Base-by-base conservation (phyloP, 2,329 filamentous ascomycete genomes). In the Blastomyces parvus region DNA sequence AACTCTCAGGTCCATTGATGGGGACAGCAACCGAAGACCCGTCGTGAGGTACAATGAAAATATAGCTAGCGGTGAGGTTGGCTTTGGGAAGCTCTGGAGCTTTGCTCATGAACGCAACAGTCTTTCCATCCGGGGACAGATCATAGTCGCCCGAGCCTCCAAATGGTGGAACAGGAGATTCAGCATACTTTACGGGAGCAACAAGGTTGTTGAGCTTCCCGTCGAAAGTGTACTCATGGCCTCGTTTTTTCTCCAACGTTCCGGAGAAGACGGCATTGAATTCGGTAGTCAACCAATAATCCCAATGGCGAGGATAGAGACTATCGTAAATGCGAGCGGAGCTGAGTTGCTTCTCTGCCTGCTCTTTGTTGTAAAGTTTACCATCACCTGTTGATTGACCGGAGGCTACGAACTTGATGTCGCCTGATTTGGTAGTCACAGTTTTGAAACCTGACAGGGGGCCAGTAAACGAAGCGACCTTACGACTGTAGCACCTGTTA, bases 231-330 rank as follows among this genome's bases (percentile, higher is more conserved):
- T 73, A 73, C 64, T 74, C 17, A 74, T 67, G 33, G 69, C 44
- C 58, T 64, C 64, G 67, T 22, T 69, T 72, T 60, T 71, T 75
- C 61, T 71, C 78, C 58, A 94, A 73, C 5, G 83, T 82, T 40
- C 86, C 86, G 38, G 90, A 89, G 81, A 88, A 94, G 36, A 96
- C 81, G 2, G 88, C 83, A 69, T 86, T 88, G 65, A 83, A 85
- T 69, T 89, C 86, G 56, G 86, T 82, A 0, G 83, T 85, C 33
- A 86, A 79, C 76, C 88, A 95, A n/a, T 82, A 75, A 72, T 95
- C 90, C 90, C 90, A 95, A 70, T 95, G 89, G 17, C 90, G 84
- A 36, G 90, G 88, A 70, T 90, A 94, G 33, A 92, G 83, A 58
- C 83, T 84, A 25, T 84, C 85, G 74, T 94, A 94, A 27, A 91